These are phyloP conservation scores for Cryptosporidium andersoni DNA, from an alignment of 169 alveolate genomes.

Conservation along the genomic window DNA sequence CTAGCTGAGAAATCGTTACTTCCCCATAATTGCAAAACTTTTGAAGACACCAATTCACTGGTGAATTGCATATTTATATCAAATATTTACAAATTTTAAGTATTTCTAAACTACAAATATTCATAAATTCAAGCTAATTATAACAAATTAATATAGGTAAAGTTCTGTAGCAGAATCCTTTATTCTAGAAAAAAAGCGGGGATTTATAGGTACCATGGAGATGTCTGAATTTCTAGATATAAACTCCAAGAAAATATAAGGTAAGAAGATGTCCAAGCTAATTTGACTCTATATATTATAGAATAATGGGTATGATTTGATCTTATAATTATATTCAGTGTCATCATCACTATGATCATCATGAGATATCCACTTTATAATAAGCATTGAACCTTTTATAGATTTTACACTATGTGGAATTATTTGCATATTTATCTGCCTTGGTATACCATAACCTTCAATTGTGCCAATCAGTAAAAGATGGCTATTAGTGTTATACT, in stretches of 20 bases:
- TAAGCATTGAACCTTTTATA: conserved; percentile 41
- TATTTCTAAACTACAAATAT: not conserved
- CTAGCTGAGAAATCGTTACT: conserved; percentile 38
- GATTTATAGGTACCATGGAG: too few relatives aligned
- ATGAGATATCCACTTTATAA: conserved; percentile 22
- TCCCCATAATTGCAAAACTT: conserved; percentile 47
- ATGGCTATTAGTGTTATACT: conserved; percentile 6
- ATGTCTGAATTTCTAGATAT: too few relatives aligned
- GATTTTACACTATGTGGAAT: conserved; percentile 14
- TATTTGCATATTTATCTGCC: conserved; percentile 45
- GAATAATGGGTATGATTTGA: conserved; percentile 58
- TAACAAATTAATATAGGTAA: not conserved
- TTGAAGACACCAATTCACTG: conserved; percentile 26
- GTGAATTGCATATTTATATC: conserved; percentile 22
- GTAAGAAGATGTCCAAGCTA: too few relatives aligned
- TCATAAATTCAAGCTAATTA: not conserved
- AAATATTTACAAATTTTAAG: not conserved
- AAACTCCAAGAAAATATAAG: too few relatives aligned
- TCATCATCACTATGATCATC: not conserved
- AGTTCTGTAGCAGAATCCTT: not conserved
- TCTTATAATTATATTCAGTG: not conserved
- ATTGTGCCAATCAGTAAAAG: conserved; percentile 58
- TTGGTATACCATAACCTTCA: conserved; percentile 59
- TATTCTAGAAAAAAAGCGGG: too few relatives aligned
- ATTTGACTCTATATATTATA: not conserved